Evolutionary conservation across 352 stramenopile species (phyloP).

Genomic region (Phytophthora quininea): DNA sequence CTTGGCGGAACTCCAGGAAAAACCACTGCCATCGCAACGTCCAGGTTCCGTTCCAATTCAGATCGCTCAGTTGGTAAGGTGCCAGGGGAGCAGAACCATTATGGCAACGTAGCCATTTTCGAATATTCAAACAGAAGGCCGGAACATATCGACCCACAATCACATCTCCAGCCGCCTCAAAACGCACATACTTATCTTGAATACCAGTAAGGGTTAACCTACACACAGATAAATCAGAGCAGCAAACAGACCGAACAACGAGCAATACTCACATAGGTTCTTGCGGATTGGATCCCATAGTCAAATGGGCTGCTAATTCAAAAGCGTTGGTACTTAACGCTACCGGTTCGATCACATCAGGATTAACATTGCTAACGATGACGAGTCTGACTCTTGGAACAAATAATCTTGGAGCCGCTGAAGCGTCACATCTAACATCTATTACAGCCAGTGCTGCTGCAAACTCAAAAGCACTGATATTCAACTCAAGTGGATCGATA

Average conservation of each 20-base stretch:
- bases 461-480: neutral
- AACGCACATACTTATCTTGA: too few species aligned
- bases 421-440: neutral
- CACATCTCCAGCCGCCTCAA: conserved; percentile 28
- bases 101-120: conserved; percentile 16
- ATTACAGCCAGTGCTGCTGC: neutral
- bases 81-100: neutral
- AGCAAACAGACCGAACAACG: conserved; percentile 11
- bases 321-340: too few species aligned
- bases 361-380: too few species aligned
- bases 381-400: too few species aligned
- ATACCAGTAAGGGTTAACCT: conserved; percentile 17
- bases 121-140: conserved; percentile 16
- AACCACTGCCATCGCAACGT: conserved; percentile 3
- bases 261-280: conserved; percentile 16
- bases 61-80: neutral
- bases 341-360: too few species aligned
- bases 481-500: neutral
- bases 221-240: conserved; percentile 15
- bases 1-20: conserved; percentile 8
- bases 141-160: conserved; percentile 18
- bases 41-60: neutral
- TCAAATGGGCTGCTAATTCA: too few species aligned
- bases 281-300: conserved; percentile 20
- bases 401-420: too few species aligned